phyloP scores from a whole-genome alignment of 108 stramenopile species.

The Bacterosira constricta region DNA sequence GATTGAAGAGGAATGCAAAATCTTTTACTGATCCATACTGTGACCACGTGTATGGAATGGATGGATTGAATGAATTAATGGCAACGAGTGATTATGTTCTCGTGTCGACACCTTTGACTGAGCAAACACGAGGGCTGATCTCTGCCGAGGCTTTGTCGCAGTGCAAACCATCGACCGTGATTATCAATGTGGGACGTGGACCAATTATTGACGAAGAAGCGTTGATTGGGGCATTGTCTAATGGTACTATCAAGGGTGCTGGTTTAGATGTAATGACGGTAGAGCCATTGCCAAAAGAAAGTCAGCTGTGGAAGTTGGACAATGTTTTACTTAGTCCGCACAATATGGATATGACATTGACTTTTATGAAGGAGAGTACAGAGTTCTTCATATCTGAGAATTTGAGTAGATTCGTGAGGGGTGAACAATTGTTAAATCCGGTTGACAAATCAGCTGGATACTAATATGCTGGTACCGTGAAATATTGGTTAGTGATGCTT shows the following conservation, averaged over 20 bases:
- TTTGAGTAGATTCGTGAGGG: slow-evolving; percentile 55
- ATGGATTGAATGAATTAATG: slow-evolving; percentile 54
- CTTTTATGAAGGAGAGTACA: slow-evolving; percentile 65
- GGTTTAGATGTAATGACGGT: slow-evolving; percentile 86
- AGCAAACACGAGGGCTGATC: slow-evolving; percentile 68
- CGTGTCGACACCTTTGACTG: slow-evolving; percentile 81
- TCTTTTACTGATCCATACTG: slow-evolving; percentile 59
- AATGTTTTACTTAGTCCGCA: slow-evolving; percentile 88
- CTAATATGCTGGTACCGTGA: too few relatives aligned
- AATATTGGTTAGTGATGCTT: too few relatives aligned
- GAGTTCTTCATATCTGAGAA: slow-evolving; percentile 65
- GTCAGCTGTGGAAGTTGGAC: slow-evolving; percentile 79
- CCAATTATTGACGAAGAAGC: slow-evolving; percentile 87
- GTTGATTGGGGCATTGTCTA: slow-evolving; percentile 66
- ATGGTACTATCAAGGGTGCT: slow-evolving; percentile 74
- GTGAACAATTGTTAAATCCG: slow-evolving; percentile 40
- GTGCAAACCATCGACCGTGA: slow-evolving; percentile 74
- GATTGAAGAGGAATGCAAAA: slow-evolving; percentile 62
- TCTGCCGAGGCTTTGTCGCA: slow-evolving; percentile 56
- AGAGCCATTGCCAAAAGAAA: slow-evolving; percentile 82
- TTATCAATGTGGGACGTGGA: slow-evolving; percentile 92
- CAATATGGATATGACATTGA: slow-evolving; percentile 73
- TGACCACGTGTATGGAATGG: slow-evolving; percentile 64
- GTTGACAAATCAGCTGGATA: slow-evolving; percentile 51
- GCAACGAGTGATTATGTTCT: slow-evolving; percentile 78